Evolutionary conservation across 257 asterid genomes (phyloP), one percentile per base, ranked within the genome.

Genomic region (Solanum phureja): DNA sequence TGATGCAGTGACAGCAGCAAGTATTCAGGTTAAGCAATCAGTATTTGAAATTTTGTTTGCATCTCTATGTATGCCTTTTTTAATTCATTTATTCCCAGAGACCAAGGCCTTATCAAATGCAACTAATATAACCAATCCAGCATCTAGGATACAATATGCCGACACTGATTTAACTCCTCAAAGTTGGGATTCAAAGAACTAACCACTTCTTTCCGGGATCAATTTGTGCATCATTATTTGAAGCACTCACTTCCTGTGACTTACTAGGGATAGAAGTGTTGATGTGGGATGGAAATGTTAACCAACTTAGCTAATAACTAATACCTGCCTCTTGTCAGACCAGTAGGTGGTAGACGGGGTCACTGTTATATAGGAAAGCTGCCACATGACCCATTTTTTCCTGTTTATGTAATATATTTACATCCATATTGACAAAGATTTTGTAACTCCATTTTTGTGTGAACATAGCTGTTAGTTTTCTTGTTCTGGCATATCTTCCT

Each of bases 1-100:
- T 95, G 99, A 96, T 88, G 90, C 92, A 1, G 99, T 95, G 86
- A 92, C 98, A 81, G 98, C 98, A 27, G 95, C 98, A 73, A 95
- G 98, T 94, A 94, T 96, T 90, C 99, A 96, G 98, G 99, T 96
- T 84, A 42, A 66, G 12, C 24, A n/a, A 84, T 72, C 40, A 34
- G 18, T 66, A 9, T 38, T 62, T 7, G n/a, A 75, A 21, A 10
- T 6, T 40, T n/a, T 40, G 37, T 24, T 24, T 40, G 84, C 84
- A 77, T 77, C 37, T 52, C 23, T 23, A 19, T 75, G 33, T 75
- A 38, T 75, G 58, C n/a, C 27, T 21, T 21, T 75, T 35, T 75
- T 38, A 75, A 23, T 40, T 40, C 34, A 24, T 40, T 11, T 11
- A 6, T 7, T 3, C 11, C n/a, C 58, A 24, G 7, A 42, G n/a